Conservation (phyloP, 31 red algal species). For the Endocladia muricata region DNA sequence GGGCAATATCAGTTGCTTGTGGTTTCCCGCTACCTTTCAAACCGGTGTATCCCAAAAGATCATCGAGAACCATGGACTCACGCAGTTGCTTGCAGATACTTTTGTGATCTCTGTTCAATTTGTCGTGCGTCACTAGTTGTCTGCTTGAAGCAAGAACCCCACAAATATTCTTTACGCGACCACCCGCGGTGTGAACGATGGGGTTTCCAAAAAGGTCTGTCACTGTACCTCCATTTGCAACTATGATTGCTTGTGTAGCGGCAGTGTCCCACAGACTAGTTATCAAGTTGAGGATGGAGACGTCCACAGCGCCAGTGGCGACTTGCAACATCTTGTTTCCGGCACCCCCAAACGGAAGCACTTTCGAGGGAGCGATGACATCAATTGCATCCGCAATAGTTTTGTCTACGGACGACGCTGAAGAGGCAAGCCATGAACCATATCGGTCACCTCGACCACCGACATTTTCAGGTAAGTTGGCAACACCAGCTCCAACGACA, state of each 20-base stretch:
- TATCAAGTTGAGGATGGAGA: constrained; percentile 2
- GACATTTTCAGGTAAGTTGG: not conserved
- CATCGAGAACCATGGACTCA: constrained; percentile 35
- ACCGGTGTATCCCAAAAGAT: constrained; percentile 13
- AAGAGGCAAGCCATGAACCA: not conserved
- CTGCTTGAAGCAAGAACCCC: constrained; percentile 53
- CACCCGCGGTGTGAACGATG: constrained; percentile 9
- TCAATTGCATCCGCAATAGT: constrained; percentile 5
- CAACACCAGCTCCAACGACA: constrained; percentile 5
- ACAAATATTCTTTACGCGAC: constrained; percentile 11
- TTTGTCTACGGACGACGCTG: not conserved
- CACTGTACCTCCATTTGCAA: constrained; percentile 36
- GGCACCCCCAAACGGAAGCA: constrained; percentile 12
- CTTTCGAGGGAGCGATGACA: not conserved
- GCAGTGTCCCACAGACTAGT: constrained; percentile 49
- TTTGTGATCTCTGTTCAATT: constrained; percentile 5
- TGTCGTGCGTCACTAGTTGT: not conserved
- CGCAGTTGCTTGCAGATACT: constrained; percentile 23
- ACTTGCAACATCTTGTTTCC: constrained; percentile 41
- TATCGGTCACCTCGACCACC: not conserved
- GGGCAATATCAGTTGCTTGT: constrained; percentile 54
- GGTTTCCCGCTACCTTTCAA: not conserved
- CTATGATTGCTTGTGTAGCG: constrained; percentile 48
- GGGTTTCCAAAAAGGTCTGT: constrained; percentile 53
- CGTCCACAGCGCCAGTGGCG: constrained; percentile 21